Evolutionary conservation across 2,329 filamentous ascomycete species (phyloP).

Genomic region (Neofusicoccum parvum): DNA sequence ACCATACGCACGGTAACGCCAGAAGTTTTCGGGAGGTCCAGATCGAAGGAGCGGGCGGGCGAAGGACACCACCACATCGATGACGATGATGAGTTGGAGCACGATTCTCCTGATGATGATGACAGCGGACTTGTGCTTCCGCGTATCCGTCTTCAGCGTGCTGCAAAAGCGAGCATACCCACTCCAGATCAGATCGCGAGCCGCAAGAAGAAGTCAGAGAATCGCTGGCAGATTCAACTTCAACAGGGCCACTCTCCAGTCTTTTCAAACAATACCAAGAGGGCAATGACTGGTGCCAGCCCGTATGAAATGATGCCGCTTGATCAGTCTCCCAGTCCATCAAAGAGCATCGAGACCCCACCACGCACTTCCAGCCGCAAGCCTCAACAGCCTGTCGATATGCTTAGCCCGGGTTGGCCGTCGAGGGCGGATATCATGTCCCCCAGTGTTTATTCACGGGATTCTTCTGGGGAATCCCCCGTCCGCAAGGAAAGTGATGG

Average conservation of each 20-base stretch:
- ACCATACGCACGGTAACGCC: slow-evolving; percentile 43
- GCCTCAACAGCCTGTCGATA: not conserved
- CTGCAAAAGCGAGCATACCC: slow-evolving; percentile 30
- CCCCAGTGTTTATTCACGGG: slow-evolving; percentile 51
- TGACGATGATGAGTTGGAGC: not conserved
- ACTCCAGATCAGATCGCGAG: slow-evolving; percentile 43
- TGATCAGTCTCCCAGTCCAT: slow-evolving; percentile 21
- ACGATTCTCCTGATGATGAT: slow-evolving; percentile 6
- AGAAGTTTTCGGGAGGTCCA: slow-evolving; percentile 19
- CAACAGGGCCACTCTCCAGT: slow-evolving; percentile 35
- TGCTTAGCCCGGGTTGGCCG: slow-evolving; percentile 10
- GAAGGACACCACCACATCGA: not conserved
- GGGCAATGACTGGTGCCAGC: slow-evolving; percentile 27
- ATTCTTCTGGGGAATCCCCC: slow-evolving; percentile 42
- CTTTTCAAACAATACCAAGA: slow-evolving; percentile 24
- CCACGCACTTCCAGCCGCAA: slow-evolving; percentile 15
- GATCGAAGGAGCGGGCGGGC: not conserved
- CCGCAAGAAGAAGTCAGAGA: slow-evolving; percentile 41
- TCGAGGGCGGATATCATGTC: slow-evolving; percentile 34
- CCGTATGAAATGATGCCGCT: slow-evolving; percentile 34
- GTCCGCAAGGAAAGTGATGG: slow-evolving; percentile 37
- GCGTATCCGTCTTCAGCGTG: slow-evolving; percentile 18
- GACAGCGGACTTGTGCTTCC: slow-evolving; percentile 13
- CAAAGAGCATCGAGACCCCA: slow-evolving; percentile 11
- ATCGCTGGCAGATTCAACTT: slow-evolving; percentile 46